phyloP scores from a whole-genome alignment of 163 green algal species.

The Scenedesmus sp. region DNA sequence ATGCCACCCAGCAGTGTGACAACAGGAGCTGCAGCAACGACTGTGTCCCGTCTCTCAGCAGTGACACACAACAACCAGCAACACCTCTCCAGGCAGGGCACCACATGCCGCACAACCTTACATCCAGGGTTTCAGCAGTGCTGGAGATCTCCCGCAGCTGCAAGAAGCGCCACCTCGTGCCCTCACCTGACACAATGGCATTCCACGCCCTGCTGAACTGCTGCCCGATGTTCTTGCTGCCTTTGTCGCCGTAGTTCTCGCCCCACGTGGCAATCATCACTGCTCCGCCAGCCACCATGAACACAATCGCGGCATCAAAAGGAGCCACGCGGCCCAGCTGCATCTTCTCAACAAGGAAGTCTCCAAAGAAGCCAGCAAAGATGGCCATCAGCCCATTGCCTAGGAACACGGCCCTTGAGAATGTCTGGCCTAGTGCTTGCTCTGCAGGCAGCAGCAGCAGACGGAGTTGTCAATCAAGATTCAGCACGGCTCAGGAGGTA shows the following conservation, averaged over 20 bases:
- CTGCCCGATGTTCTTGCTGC: slow-evolving; percentile 54
- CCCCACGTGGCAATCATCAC: slow-evolving; percentile 87
- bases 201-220: slow-evolving; percentile 65
- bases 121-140: too few relatives aligned
- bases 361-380: slow-evolving; percentile 86
- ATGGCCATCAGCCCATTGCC: slow-evolving; percentile 91
- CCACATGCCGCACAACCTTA: too few relatives aligned
- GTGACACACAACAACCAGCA: background rate
- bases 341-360: slow-evolving; percentile 89
- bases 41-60: too few relatives aligned
- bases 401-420: slow-evolving; percentile 85
- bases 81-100: background rate
- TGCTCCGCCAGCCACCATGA: slow-evolving; percentile 72
- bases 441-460: slow-evolving; percentile 16
- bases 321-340: slow-evolving; percentile 86
- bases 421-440: slow-evolving; percentile 51
- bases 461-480: too few relatives aligned
- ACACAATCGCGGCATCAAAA: slow-evolving; percentile 89
- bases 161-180: background rate
- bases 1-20: slow-evolving; percentile 74
- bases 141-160: background rate
- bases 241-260: slow-evolving; percentile 91
- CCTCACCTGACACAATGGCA: slow-evolving; percentile 54
- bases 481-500: background rate
- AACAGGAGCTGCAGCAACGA: slow-evolving; percentile 62